Evolutionary conservation across 768 basidiomycete species (phyloP), one percentile per base, ranked within the genome.

Genomic region (Zangia roseola): DNA sequence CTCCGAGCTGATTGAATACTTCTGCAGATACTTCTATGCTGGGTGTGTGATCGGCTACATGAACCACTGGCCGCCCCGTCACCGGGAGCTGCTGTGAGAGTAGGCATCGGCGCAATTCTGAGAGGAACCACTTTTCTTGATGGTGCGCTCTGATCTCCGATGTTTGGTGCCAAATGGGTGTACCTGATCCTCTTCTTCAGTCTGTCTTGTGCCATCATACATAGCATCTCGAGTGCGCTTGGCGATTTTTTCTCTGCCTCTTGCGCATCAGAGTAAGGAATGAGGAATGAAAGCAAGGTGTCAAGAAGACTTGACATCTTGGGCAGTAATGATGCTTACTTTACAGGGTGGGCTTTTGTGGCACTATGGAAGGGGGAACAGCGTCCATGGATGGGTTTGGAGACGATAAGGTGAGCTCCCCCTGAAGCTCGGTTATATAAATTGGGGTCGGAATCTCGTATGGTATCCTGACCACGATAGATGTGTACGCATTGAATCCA

Each of bases 111-210:
- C 20, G 2, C 39, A 13, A 13, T n/a, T n/a, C n/a, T n/a, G n/a
- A n/a, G n/a, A n/a, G n/a, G 26, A 37, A 20, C 23, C 40, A 17
- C 31, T 45, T 13, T 2, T 30, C 30, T 2, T 30, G 30, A 30
- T 13, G 30, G 3, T 14, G 30, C 30, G 7, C 10, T 28, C 10
- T 7, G 30, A 30, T 50, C 45, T 20, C 55, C 43, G 19, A 67
- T 50, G 31, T 63, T 54, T 25, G 65, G 62, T 14, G 55, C 50
- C 6, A 65, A 65, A 24, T 57, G 64, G 42, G 60, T 50, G 16
- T 45, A 49, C 21, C 57, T 45, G 28, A 56, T 23, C 35, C 40
- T 60, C 40, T 45, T 67, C 49, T 46, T 58, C 38, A 67, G 33
- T 20, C 53, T 45, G 19, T 40, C 45, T 23, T 57, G 57, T 4